Conservation (phyloP, 176 grass and related monocot species). For the Saccharum officinarum region DNA sequence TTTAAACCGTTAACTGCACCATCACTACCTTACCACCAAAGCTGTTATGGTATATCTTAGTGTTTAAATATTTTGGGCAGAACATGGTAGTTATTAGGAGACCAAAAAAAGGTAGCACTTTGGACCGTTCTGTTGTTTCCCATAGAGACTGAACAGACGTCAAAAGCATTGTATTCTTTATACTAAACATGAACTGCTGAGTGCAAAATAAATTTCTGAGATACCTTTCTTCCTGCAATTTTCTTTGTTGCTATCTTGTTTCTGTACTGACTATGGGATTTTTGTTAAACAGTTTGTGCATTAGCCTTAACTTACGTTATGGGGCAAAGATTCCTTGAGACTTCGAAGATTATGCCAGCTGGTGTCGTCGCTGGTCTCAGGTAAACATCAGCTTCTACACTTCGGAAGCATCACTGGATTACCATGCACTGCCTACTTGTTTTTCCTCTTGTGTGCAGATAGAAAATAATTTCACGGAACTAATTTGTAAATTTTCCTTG, state of each 20-base stretch:
- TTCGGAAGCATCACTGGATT: constrained; percentile 2
- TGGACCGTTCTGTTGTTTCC: neutral
- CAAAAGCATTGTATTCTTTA: neutral
- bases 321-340: constrained; percentile 86
- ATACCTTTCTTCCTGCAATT: constrained; percentile 1
- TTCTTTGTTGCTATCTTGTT: constrained; percentile 2
- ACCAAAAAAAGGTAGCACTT: neutral
- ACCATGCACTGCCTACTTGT: neutral
- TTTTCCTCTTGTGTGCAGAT: constrained; percentile 1
- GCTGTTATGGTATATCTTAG: neutral
- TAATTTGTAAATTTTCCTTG: constrained; percentile 9
- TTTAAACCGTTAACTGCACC: neutral
- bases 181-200: neutral
- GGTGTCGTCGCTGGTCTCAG: constrained; percentile 82
- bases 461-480: neutral
- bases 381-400: constrained; percentile 22
- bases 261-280: constrained; percentile 21
- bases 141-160: neutral
- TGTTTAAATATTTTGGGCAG: neutral
- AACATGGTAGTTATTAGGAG: neutral
- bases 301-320: constrained; percentile 72
- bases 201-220: neutral
- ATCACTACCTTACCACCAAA: neutral
- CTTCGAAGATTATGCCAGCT: constrained; percentile 94
- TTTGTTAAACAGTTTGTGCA: constrained; percentile 65